Conservation (phyloP, 2,329 filamentous ascomycete species). For the Aureobasidium sp. region DNA sequence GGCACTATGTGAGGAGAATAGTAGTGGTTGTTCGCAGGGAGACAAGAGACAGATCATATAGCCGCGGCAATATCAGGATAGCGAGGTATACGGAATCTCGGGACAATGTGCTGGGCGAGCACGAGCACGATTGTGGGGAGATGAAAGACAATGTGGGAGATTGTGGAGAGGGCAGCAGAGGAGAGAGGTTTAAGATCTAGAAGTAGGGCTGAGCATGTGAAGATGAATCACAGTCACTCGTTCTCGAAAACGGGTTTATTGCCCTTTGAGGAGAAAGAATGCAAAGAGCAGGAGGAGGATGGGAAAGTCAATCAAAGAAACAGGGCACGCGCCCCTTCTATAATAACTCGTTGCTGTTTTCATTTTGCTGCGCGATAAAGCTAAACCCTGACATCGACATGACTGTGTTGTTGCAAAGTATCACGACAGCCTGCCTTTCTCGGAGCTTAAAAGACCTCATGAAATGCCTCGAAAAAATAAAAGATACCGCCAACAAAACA, state of each 20-base stretch:
- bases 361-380: background rate
- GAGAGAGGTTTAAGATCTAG: background rate
- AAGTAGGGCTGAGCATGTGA: background rate
- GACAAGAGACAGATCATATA: background rate
- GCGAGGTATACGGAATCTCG: background rate
- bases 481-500: background rate
- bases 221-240: background rate
- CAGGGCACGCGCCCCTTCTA: background rate
- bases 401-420: background rate
- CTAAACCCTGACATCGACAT: background rate
- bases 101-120: background rate
- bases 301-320: background rate
- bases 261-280: background rate
- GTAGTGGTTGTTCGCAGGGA: background rate
- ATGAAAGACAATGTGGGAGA: background rate
- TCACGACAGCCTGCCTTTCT: background rate
- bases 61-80: background rate
- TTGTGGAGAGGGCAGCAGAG: background rate
- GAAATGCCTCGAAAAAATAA: background rate
- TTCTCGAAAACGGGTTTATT: background rate
- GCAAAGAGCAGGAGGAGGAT: background rate
- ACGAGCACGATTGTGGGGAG: background rate
- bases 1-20: background rate
- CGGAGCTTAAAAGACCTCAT: background rate
- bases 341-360: background rate